Conservation (phyloP, 371 early-diverging fungal species). For the Rhizopus stolonifer region DNA sequence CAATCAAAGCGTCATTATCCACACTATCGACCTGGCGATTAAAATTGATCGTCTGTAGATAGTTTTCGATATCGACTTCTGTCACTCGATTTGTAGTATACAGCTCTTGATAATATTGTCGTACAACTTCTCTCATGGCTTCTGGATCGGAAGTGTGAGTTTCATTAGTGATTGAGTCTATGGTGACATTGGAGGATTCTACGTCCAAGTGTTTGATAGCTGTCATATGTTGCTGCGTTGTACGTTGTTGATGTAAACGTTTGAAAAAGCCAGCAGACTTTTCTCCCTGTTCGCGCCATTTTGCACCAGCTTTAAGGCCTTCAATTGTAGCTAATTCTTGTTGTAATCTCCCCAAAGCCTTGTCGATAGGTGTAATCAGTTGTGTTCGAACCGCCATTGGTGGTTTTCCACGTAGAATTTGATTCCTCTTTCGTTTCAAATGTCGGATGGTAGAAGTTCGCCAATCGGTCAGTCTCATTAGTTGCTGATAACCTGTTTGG, state of each 20-base stretch:
- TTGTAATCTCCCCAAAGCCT: background rate
- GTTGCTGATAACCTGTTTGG: background rate
- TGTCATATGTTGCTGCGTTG: background rate
- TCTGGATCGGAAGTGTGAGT: background rate
- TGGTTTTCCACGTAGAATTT: background rate
- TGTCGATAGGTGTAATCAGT: background rate
- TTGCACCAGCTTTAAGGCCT: background rate
- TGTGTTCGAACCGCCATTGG: background rate
- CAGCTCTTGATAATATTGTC: background rate
- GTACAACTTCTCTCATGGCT: background rate
- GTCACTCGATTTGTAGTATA: background rate
- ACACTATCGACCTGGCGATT: background rate
- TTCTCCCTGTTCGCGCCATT: constrained; percentile 4
- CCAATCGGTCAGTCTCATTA: background rate
- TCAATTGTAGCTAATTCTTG: background rate
- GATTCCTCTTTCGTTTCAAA: constrained; percentile 1
- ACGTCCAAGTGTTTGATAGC: background rate
- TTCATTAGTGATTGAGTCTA: too few relatives aligned
- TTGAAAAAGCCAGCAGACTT: background rate
- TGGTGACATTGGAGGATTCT: too few relatives aligned
- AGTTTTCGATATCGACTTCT: background rate
- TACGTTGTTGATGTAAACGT: background rate
- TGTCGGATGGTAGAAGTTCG: background rate
- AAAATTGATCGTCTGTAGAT: background rate
- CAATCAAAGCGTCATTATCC: background rate